Evolutionary conservation across 2,329 filamentous ascomycete species (phyloP), one percentile per base, ranked within the genome.

Genomic region (Anisogramma anomala): DNA sequence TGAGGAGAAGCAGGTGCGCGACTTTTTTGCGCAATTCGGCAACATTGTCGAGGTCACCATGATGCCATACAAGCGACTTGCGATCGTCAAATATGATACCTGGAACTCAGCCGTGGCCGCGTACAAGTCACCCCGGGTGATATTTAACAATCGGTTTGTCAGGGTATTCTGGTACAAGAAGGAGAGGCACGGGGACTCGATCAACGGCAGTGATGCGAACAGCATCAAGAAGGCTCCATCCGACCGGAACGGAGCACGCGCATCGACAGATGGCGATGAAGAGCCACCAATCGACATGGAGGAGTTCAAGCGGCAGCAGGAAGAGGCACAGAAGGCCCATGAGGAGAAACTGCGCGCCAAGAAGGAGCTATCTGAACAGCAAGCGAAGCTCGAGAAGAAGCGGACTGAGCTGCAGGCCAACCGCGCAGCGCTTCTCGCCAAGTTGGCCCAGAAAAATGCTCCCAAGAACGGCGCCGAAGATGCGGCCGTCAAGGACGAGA

Each of bases 111-210:
- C 84, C 11, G 74, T 77, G 45, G 71, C 73, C 13, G 84, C 84
- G 2, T 86, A 84, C 56, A 71, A 72, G 34, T 87, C 81, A 7
- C 84, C 84, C 0, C 86, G 86, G 54, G 79, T 79, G 34, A 79
- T 91, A 33, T 91, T 89, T 54, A 82, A 88, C 52, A 91, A 89
- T 51, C 71, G 84, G 9, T 91, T 91, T 51, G 84, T 91, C 36
- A 88, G 86, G 52, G 80, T 89, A 0, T 87, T 81, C 52, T 89
- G 84, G 84, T 71, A 77, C 54, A 80, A 76, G 50, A 69, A 72
- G 5, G 68, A 71, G 19, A 59, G 61, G 13, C 62, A 67, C 31
- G 53, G 53, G 3, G 45, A 38, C 0, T 23, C 59, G 10, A 54
- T 57, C 2, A 48, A 54, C 34, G 57, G 52, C 13, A 55, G 57